Evolutionary conservation across 768 basidiomycete species (phyloP), one percentile per base, ranked within the genome.

Genomic region (Pleurotus ostreatus): DNA sequence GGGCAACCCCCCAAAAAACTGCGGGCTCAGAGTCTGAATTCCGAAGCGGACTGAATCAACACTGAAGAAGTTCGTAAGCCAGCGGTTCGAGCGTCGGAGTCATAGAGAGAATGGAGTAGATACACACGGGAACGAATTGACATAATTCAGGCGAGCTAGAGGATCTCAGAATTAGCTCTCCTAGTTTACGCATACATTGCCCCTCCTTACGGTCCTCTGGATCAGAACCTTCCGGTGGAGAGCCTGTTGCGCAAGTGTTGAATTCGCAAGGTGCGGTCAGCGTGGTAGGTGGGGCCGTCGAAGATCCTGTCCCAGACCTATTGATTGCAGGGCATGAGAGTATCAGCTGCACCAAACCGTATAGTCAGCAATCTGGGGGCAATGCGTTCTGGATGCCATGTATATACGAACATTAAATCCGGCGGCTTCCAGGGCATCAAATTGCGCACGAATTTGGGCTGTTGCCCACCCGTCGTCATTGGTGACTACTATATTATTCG

Each of bases 281-380:
- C 3, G 63, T 59, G 13, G 57, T 60, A 0, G 74, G 67, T 11
- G 72, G 57, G 12, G 57, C 59, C 12, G 63, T 65, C 15, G 60
- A 61, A 7, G 71, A 71, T 16, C 74, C 72, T 2, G 70, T 69
- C 4, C 73, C 74, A 9, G 71, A 73, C 51, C 67, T 47, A 59
- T 74, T 68, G 44, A 66, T 61, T 7, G 74, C 69, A 1, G 74
- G 73, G 2, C 65, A 64, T 12, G 72, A 74, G 5, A 75, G 63
- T 26, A 75, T 59, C 18, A 72, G 67, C 71, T 74, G 22, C 22
- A 20, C 20, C n/a, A 37, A 5, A 25, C 48, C 30, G 16, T 20
- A 20, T 20, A 25, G 18, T 34, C 30, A 11, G 30, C 6, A 13
- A 39, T 7, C 23, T 25, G 46, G 15, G 40, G 8, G 7, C 6